Conservation (phyloP, 116 monocot genomes). For the Cymodocea nodosa region DNA sequence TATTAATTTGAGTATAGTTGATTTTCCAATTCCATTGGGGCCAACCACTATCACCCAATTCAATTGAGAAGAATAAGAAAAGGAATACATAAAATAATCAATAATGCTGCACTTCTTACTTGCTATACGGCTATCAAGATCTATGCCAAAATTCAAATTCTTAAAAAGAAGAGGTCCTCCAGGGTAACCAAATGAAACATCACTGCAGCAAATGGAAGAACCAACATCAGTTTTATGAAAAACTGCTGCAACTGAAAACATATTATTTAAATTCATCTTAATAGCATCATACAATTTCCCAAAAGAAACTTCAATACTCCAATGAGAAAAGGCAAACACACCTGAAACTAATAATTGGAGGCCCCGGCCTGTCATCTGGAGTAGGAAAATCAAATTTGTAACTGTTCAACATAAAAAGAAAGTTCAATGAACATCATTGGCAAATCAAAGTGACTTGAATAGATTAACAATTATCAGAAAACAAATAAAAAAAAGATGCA, state of each 20-base stretch:
- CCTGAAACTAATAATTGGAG: conserved; percentile 98
- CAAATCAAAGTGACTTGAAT: not conserved
- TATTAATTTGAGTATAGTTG: conserved; percentile 96
- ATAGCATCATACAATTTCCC: not conserved
- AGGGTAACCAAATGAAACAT: conserved; percentile 99
- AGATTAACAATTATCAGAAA: too few relatives aligned
- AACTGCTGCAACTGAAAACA: not conserved
- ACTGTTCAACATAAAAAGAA: conserved; percentile 23
- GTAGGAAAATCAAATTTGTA: conserved; percentile 99
- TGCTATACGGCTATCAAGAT: conserved; percentile 96
- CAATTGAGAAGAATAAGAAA: conserved; percentile 9
- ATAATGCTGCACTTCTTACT: conserved; percentile 54
- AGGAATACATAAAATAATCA: not conserved
- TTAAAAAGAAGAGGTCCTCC: conserved; percentile 88
- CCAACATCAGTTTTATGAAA: not conserved
- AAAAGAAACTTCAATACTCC: not conserved
- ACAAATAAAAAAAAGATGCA: not conserved
- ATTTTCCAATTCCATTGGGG: conserved; percentile 99
- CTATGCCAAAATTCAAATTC: conserved; percentile 99
- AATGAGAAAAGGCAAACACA: conserved; percentile 11
- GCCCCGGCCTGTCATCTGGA: conserved; percentile 96
- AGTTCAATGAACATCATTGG: not conserved
- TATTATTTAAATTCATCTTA: too few relatives aligned
- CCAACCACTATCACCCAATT: conserved; percentile 72
- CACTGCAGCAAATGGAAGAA: conserved; percentile 35